These are phyloP conservation scores for Pachysolen tannophilus DNA, from an alignment of 805 yeast genomes.

Conservation along the genomic window DNA sequence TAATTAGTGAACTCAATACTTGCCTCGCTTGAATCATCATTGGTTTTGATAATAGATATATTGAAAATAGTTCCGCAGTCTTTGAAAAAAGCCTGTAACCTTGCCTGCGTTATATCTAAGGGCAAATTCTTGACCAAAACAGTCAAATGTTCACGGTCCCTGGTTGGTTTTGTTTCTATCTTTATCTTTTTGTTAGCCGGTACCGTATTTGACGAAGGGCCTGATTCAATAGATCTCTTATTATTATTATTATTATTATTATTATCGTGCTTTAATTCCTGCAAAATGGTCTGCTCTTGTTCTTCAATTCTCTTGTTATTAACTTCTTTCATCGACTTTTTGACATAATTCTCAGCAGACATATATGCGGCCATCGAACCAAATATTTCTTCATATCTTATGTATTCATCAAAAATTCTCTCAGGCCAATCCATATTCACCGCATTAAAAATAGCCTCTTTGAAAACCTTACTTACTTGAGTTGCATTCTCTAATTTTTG, in stretches of 20 bases:
- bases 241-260: constrained; percentile 2
- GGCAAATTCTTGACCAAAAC: constrained; percentile 48
- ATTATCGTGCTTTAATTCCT: constrained; percentile 5
- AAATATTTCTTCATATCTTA: constrained; percentile 25
- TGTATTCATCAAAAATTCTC: constrained; percentile 35
- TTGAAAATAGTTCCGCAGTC: constrained; percentile 54
- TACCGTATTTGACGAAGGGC: background rate
- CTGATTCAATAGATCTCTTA: background rate
- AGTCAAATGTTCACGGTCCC: constrained; percentile 55
- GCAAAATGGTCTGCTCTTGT: constrained; percentile 1
- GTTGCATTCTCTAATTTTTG: constrained; percentile 18
- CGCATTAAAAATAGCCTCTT: constrained; percentile 22
- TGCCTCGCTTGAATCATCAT: constrained; percentile 27
- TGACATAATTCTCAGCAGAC: constrained; percentile 9
- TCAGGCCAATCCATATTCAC: constrained; percentile 42
- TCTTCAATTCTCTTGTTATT: constrained; percentile 1
- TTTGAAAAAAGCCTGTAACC: constrained; percentile 35
- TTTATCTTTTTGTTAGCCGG: constrained; percentile 9
- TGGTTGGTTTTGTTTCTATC: constrained; percentile 11
- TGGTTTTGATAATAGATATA: constrained; percentile 17
- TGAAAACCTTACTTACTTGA: constrained; percentile 21
- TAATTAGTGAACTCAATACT: constrained; percentile 49
- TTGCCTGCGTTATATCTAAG: constrained; percentile 25
- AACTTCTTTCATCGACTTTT: background rate
- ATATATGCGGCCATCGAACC: constrained; percentile 8